These are phyloP conservation scores for Dipteronia dyeriana DNA, from an alignment of 345 rosid species.

Conservation along the genomic window DNA sequence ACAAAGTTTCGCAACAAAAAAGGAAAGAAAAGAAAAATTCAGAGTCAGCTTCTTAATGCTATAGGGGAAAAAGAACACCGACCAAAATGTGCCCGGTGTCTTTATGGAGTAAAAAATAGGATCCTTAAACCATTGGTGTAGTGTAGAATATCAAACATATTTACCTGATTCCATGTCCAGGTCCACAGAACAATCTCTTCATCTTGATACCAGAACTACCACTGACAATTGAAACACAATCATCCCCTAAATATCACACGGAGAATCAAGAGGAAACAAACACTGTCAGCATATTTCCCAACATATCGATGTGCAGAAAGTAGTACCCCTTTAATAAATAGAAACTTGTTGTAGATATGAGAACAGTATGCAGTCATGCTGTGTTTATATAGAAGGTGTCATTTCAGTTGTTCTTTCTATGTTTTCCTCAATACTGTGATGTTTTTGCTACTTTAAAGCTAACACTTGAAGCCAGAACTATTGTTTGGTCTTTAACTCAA, in stretches of 20 bases:
- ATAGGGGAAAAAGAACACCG: background rate
- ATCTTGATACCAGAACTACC: constrained; percentile 79
- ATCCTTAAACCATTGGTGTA: background rate
- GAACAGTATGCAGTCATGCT: background rate
- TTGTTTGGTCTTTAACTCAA: background rate
- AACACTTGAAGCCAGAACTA: background rate
- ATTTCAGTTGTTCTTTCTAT: constrained; percentile 11
- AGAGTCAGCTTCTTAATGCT: background rate
- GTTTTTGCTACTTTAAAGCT: background rate
- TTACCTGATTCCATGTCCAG: constrained; percentile 97
- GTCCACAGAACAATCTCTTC: constrained; percentile 88
- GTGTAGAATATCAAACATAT: constrained; percentile 2
- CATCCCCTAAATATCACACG: constrained; percentile 68
- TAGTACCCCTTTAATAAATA: background rate
- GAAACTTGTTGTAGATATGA: background rate
- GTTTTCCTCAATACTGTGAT: background rate
- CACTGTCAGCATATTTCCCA: background rate
- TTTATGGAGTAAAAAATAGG: background rate
- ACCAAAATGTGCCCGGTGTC: background rate
- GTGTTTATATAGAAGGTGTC: background rate
- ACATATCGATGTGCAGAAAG: background rate
- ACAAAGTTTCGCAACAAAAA: constrained; percentile 15
- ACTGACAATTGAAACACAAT: constrained; percentile 86
- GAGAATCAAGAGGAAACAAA: constrained; percentile 18
- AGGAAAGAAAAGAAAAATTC: background rate